A percentile compares a stretch with the other conserved stretches of the same genome.
phyloP scores from a whole-genome alignment of 306 rosid species.

The Hylodesmum podocarpum region DNA sequence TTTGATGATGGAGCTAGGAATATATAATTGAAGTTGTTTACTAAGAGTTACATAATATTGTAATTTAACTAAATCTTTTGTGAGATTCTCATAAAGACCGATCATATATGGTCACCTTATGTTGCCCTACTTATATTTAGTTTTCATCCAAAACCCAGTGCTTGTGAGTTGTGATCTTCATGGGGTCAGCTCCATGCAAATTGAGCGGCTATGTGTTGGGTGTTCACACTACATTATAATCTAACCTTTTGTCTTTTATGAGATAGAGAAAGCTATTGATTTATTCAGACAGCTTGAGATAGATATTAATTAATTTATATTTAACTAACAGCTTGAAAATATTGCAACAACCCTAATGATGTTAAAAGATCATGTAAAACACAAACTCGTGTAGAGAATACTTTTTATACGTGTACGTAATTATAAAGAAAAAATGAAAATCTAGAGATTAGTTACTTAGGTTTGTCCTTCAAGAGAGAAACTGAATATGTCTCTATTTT shows the following conservation, averaged over 20 bases:
- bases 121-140: not conserved
- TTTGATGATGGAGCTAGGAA: not conserved
- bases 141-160: not conserved
- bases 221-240: constrained; percentile 50
- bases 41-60: constrained; percentile 12
- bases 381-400: not conserved
- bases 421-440: not conserved
- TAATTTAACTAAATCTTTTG: constrained; percentile 17
- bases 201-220: constrained; percentile 43
- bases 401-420: not conserved
- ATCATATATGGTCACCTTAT: constrained; percentile 10
- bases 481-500: not conserved
- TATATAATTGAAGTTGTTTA: constrained; percentile 9
- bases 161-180: constrained; percentile 34
- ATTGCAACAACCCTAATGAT: constrained; percentile 15
- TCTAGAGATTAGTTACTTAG: not conserved
- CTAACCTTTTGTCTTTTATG: constrained; percentile 33
- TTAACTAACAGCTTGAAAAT: not conserved
- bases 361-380: not conserved
- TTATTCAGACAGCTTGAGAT: not conserved
- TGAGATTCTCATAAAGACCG: constrained; percentile 34
- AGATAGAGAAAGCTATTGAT: constrained; percentile 32
- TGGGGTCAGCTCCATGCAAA: constrained; percentile 33
- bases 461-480: not conserved
- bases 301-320: no score